A percentile compares a stretch with the other conserved stretches of the same genome.
phyloP scores from a whole-genome alignment of 2,329 filamentous ascomycete genomes.

The Cytospora piceae region DNA sequence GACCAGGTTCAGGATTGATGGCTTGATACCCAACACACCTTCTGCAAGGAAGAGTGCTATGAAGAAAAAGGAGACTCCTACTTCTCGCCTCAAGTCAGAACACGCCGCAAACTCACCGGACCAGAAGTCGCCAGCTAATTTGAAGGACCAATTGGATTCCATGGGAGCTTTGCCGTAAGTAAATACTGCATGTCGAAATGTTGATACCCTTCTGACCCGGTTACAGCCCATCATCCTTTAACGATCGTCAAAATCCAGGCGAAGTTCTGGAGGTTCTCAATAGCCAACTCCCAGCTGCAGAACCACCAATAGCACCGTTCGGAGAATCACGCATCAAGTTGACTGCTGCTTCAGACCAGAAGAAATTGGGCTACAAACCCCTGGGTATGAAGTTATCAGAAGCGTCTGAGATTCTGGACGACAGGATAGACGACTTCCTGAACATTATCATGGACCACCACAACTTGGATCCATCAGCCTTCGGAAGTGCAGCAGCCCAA shows the following conservation, averaged over 20 bases:
- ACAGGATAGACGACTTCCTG: slow-evolving; percentile 89
- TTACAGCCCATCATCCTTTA: slow-evolving; percentile 66
- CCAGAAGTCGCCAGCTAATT: slow-evolving; percentile 45
- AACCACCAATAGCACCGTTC: slow-evolving; percentile 72
- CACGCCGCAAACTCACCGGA: slow-evolving; percentile 50
- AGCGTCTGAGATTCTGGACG: slow-evolving; percentile 89
- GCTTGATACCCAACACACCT: slow-evolving; percentile 68
- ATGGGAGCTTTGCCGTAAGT: slow-evolving; percentile 46
- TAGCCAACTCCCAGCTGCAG: slow-evolving; percentile 67
- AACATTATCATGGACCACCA: slow-evolving; percentile 74
- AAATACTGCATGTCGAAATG: background rate
- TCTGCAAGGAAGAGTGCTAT: slow-evolving; percentile 46
- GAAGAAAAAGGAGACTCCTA: slow-evolving; percentile 50
- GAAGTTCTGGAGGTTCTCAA: slow-evolving; percentile 86
- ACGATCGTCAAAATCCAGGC: slow-evolving; percentile 76
- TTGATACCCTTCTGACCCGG: background rate
- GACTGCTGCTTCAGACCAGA: slow-evolving; percentile 83
- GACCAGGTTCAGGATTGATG: slow-evolving; percentile 59
- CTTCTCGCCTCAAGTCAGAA: slow-evolving; percentile 50
- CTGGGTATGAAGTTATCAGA: slow-evolving; percentile 95
- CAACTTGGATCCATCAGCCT: slow-evolving; percentile 74
- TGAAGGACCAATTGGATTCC: slow-evolving; percentile 46
- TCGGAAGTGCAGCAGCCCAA: slow-evolving; percentile 85
- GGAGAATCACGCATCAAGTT: slow-evolving; percentile 80
- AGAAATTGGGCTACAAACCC: slow-evolving; percentile 89